A percentile compares a stretch with the other conserved stretches of the same genome.
phyloP scores from a whole-genome alignment of 768 basidiomycete species.

The Lyophyllum semitale region DNA sequence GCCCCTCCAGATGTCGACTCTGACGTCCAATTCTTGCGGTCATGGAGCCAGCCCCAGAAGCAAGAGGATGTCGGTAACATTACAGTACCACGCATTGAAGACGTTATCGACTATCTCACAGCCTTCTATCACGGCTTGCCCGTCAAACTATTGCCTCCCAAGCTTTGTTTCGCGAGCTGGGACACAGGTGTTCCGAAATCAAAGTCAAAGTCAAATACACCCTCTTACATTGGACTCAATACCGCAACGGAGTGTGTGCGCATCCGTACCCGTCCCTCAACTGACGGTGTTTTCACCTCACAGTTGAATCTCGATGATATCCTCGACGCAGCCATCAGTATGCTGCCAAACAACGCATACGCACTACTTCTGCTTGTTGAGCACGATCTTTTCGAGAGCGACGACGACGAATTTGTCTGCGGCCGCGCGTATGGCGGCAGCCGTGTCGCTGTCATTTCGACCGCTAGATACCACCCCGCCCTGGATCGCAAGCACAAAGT shows the following conservation, averaged over 20 bases:
- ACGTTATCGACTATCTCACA: conserved; percentile 29
- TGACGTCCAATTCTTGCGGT: conserved; percentile 20
- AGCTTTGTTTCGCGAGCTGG: conserved; percentile 28
- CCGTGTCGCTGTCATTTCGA: conserved; percentile 39
- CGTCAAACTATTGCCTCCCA: conserved; percentile 24
- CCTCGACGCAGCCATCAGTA: conserved; percentile 34
- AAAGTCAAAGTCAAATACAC: conserved; percentile 14
- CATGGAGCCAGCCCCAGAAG: conserved; percentile 24
- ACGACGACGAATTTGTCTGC: conserved; percentile 37
- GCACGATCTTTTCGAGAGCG: conserved; percentile 35
- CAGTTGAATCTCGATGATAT: conserved; percentile 39
- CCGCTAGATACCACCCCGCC: conserved; percentile 34
- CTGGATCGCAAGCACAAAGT: conserved; percentile 30
- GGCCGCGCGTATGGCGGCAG: conserved; percentile 42
- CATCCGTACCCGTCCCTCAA: conserved; percentile 31
- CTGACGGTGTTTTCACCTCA: conserved; percentile 24
- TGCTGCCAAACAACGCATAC: conserved; percentile 35
- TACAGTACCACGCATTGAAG: conserved; percentile 18
- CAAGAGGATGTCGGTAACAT: neutral
- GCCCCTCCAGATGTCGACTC: conserved; percentile 27
- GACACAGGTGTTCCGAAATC: conserved; percentile 12
- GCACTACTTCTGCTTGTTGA: conserved; percentile 34
- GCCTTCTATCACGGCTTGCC: conserved; percentile 36
- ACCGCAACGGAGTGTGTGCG: conserved; percentile 31
- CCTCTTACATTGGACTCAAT: conserved; percentile 30